Evolutionary conservation across 345 rosid species (phyloP), one percentile per base, ranked within the genome.

Genomic region (Eucalyptus fibrosa): DNA sequence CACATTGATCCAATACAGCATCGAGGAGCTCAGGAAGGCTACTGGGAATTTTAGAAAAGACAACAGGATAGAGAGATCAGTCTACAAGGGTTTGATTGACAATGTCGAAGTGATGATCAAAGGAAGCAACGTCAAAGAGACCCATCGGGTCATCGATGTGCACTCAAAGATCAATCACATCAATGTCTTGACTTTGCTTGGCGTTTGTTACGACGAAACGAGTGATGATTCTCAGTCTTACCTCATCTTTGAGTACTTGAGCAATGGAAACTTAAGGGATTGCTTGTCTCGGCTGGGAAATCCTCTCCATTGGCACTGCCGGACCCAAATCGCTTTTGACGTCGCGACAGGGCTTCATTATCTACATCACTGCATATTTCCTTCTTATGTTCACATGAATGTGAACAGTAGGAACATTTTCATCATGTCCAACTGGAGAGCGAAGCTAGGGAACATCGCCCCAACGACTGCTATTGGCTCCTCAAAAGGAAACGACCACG

Each of bases 101-200:
- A 88, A 90, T 86, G 89, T 45, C 18, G 93, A 90, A 28, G 90
- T 92, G 81, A 91, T 95, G 95, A 93, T 95, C 91, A 92, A 92
- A 91, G 91, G 90, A 53, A 91, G 93, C 93, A 91, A 87, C 44
- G 89, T 93, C 62, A 93, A 93, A 83, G 96, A 93, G 18, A 92
- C 92, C 15, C 90, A 92, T 5, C 90, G 69, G 67, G 91, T 94
- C 19, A 93, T 94, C 28, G 93, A 93, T 50, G 91, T 90, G 60
- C 95, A 92, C 88, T 93, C 95, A 11, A 94, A 90, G 87, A 94
- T 95, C 89, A 94, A 94, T 89, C 95, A 94, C 91, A 90, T 91
- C 72, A 94, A 94, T 45, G 91, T 95, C 88, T 89, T 93, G 90
- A 93, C 87, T 86, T 90, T 94, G 55, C 85, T 89, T 37, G 97